phyloP scores from a whole-genome alignment of 164 flowering plant genomes.

The Nymphaea thermarum region DNA sequence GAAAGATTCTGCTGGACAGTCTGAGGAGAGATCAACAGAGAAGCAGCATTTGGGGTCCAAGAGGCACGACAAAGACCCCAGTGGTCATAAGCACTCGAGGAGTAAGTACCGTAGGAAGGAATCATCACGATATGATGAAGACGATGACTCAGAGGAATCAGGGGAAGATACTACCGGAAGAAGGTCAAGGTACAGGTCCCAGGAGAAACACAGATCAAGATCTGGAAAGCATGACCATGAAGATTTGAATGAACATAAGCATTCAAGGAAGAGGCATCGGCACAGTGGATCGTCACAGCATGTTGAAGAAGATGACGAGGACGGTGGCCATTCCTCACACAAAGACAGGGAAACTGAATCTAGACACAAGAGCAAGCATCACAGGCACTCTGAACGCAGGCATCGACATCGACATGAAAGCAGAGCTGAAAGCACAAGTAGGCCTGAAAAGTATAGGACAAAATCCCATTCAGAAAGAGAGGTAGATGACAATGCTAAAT shows the following conservation, averaged over 20 bases:
- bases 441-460: not conserved
- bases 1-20: constrained; percentile 20
- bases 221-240: constrained; percentile 25
- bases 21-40: constrained; percentile 13
- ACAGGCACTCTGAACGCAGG: constrained; percentile 24
- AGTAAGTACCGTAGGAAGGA: constrained; percentile 29
- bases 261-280: constrained; percentile 40
- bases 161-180: not conserved
- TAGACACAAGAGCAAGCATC: constrained; percentile 15
- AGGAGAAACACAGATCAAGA: constrained; percentile 15
- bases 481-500: not conserved
- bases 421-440: constrained; percentile 8
- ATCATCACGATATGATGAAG: not conserved
- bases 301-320: constrained; percentile 33
- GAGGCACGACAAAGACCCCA: not conserved
- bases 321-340: constrained; percentile 32
- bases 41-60: not conserved
- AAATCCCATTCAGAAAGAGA: not conserved
- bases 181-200: not conserved
- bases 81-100: constrained; percentile 14
- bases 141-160: not conserved
- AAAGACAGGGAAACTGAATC: constrained; percentile 22
- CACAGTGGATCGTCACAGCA: constrained; percentile 36
- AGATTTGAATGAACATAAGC: constrained; percentile 22
- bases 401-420: constrained; percentile 1